Conservation (phyloP, 129 eudicot genomes). For the Ambrosia artemisiifolia region DNA sequence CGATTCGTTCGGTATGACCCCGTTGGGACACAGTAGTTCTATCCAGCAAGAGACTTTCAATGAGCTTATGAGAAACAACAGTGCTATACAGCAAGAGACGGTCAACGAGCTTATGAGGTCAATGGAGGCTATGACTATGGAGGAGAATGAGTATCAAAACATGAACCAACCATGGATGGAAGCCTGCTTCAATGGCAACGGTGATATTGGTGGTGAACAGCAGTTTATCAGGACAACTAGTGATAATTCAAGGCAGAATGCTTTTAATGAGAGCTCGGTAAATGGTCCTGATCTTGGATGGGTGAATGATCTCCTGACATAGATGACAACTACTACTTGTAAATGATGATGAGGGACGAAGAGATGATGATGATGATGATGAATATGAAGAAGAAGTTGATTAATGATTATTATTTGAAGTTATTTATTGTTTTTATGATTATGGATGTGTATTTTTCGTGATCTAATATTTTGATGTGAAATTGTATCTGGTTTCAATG, state of each 20-base stretch:
- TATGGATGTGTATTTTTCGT: slow-evolving; percentile 24
- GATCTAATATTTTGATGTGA: slow-evolving; percentile 15
- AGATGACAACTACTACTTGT: background rate
- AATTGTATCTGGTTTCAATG: background rate
- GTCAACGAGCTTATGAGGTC: slow-evolving; percentile 17
- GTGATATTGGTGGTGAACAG: slow-evolving; percentile 9
- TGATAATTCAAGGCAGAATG: slow-evolving; percentile 28
- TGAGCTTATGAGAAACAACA: slow-evolving; percentile 6
- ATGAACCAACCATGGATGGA: slow-evolving; percentile 19
- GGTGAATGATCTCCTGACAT: slow-evolving; percentile 33
- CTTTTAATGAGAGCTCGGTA: slow-evolving; percentile 1
- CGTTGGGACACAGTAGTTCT: background rate
- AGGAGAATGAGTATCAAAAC: slow-evolving; percentile 9
- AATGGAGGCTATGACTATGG: slow-evolving; percentile 22
- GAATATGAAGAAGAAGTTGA: background rate
- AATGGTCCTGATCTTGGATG: slow-evolving; percentile 35
- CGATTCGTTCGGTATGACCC: slow-evolving; percentile 21
- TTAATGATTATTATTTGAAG: background rate
- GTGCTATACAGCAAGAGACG: background rate
- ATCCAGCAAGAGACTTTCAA: slow-evolving; percentile 1
- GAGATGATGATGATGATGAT: background rate
- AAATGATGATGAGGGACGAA: background rate
- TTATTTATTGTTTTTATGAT: slow-evolving; percentile 18
- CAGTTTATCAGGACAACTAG: background rate
- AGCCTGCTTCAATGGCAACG: background rate